Percentiles rank a stretch among this genome's conserved stretches.
These are phyloP conservation scores for Phellopilus nigrolimitatus DNA, from an alignment of 1,284 basidiomycete genomes.

Conservation along the genomic window DNA sequence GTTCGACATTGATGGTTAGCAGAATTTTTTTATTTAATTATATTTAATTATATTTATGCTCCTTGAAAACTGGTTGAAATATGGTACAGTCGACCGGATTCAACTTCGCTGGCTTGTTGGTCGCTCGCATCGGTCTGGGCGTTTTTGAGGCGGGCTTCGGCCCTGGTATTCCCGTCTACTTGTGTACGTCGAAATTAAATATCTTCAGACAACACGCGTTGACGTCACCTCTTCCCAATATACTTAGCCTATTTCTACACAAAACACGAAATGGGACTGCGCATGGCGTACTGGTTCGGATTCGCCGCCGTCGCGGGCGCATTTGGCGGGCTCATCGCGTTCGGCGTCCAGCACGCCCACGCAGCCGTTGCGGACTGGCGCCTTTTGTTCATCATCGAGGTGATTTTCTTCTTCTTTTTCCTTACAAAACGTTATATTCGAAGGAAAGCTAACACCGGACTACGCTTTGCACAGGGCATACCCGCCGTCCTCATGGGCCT, in stretches of 20 bases:
- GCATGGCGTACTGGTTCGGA: slow-evolving; percentile 75
- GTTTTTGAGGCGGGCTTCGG: slow-evolving; percentile 72
- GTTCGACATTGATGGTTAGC: slow-evolving; percentile 62
- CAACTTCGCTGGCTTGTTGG: slow-evolving; percentile 52
- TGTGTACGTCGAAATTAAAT: slow-evolving; percentile 61
- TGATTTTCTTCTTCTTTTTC: slow-evolving; percentile 24
- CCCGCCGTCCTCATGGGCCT: slow-evolving; percentile 69
- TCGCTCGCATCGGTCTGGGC: slow-evolving; percentile 58
- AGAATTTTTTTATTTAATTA: not conserved
- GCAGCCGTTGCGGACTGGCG: slow-evolving; percentile 54
- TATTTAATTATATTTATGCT: too few relatives aligned
- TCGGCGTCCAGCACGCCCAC: slow-evolving; percentile 59
- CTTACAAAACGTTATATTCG: not conserved
- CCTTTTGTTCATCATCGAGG: slow-evolving; percentile 76
- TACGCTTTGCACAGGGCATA: too few relatives aligned
- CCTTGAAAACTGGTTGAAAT: not conserved
- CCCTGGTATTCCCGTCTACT: slow-evolving; percentile 69
- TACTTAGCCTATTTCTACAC: slow-evolving; percentile 68
- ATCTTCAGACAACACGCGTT: too few relatives aligned
- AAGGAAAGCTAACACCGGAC: not conserved
- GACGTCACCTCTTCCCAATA: not conserved
- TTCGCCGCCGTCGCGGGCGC: slow-evolving; percentile 77
- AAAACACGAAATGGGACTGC: slow-evolving; percentile 62
- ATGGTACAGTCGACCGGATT: slow-evolving; percentile 48
- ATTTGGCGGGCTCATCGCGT: slow-evolving; percentile 71